These are phyloP conservation scores for Beta lomatogona DNA, from an alignment of 179 eudicot genomes.

Conservation along the genomic window DNA sequence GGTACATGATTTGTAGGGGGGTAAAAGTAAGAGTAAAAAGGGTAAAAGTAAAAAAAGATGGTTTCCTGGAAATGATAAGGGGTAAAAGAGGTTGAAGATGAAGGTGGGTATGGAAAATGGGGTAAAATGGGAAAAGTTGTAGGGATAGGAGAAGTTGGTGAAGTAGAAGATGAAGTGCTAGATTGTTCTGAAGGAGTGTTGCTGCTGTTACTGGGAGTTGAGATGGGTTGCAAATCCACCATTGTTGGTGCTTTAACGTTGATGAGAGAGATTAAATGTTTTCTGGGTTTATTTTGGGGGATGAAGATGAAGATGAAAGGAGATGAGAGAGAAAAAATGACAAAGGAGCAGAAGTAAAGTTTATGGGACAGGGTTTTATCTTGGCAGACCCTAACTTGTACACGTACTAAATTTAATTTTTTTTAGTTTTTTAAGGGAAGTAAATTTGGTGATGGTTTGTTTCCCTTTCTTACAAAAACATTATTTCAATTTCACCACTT, in stretches of 20 bases:
- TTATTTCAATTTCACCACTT: too few species aligned
- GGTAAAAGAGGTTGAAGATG: background rate
- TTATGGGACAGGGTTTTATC: too few species aligned
- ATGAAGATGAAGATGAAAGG: too few species aligned
- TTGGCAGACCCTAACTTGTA: background rate
- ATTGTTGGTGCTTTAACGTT: conserved; percentile 1
- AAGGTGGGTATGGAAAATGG: background rate
- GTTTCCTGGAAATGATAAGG: background rate
- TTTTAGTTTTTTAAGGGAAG: too few species aligned
- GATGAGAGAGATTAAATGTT: background rate
- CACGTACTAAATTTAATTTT: background rate
- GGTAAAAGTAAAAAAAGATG: background rate
- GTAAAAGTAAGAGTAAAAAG: background rate
- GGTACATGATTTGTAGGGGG: too few species aligned
- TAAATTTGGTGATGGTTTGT: background rate
- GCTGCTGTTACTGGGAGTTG: background rate
- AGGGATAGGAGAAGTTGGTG: conserved; percentile 17
- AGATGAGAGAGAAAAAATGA: background rate
- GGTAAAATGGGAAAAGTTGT: background rate
- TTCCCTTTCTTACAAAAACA: too few species aligned
- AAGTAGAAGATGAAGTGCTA: background rate
- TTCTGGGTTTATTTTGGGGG: background rate
- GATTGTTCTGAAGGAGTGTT: background rate
- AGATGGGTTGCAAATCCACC: conserved; percentile 22
- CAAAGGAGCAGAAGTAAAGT: background rate